A percentile compares a stretch with the other conserved stretches of the same genome.
Conservation (phyloP, 2,329 filamentous ascomycete species). For the Chaetothyriales sp. region DNA sequence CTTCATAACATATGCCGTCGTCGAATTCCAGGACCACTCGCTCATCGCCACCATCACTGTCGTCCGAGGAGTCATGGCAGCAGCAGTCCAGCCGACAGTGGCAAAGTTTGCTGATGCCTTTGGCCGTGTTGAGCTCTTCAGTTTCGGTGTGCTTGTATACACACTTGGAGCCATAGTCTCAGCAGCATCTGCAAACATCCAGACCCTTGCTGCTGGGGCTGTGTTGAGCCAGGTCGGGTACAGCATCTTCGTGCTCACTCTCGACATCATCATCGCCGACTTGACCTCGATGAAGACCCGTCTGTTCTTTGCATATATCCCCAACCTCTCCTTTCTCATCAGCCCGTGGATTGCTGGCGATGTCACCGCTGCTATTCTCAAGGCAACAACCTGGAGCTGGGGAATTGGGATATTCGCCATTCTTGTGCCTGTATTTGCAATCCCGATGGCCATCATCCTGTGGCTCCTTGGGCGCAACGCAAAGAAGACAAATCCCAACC, state of each 20-base stretch:
- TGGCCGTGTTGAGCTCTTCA: conserved; percentile 44
- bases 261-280: conserved; percentile 49
- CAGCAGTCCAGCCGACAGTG: conserved; percentile 40
- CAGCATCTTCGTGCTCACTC: conserved; percentile 43
- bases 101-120: conserved; percentile 49
- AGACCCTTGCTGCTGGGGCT: conserved; percentile 41
- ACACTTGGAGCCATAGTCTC: conserved; percentile 41
- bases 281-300: conserved; percentile 47
- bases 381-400: conserved; percentile 41
- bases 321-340: conserved; percentile 41
- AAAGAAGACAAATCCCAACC: conserved; percentile 25
- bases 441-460: conserved; percentile 18
- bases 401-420: conserved; percentile 49
- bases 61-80: conserved; percentile 42
- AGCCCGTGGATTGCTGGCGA: conserved; percentile 50
- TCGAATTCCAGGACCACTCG: conserved; percentile 37
- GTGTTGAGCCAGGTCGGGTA: conserved; percentile 48
- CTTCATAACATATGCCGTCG: conserved; percentile 27
- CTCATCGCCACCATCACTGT: conserved; percentile 44
- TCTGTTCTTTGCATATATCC: conserved; percentile 48
- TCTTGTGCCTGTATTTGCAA: conserved; percentile 32
- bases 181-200: conserved; percentile 33
- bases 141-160: conserved; percentile 41
- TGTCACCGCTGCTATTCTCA: conserved; percentile 36
- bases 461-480: conserved; percentile 38